Evolutionary conservation across 225 moss, liverwort and hornwort species (phyloP).

Genomic region (Straminergon stramineum): DNA sequence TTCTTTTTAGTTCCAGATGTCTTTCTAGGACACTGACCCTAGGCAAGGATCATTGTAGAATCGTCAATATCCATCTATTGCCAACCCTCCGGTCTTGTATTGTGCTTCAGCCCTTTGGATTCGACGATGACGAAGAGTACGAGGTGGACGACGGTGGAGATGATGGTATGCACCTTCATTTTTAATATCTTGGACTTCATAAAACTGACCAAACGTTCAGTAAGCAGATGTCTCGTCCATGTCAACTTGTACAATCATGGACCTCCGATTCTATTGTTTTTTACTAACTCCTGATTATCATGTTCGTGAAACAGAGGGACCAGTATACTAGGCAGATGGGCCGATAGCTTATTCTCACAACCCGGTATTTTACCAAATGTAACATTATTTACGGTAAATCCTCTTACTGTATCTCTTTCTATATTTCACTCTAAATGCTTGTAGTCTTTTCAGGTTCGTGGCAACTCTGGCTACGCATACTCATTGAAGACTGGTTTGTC

Average conservation of each 20-base stretch:
- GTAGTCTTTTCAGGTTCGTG: not conserved
- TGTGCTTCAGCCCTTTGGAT: constrained; percentile 37
- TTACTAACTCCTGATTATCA: not conserved
- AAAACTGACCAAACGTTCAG: not conserved
- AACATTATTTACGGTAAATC: not conserved
- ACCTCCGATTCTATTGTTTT: not conserved
- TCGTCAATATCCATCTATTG: not conserved
- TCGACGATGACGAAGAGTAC: constrained; percentile 51
- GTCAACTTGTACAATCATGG: not conserved
- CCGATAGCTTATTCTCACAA: not conserved
- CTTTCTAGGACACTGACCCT: not conserved
- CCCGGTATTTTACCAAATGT: not conserved
- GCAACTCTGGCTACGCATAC: not conserved
- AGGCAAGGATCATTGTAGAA: not conserved
- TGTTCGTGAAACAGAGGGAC: constrained; percentile 28
- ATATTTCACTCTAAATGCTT: not conserved
- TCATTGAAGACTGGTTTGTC: not conserved
- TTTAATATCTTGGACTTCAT: not conserved
- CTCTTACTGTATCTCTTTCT: not conserved
- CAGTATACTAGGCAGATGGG: constrained; percentile 1
- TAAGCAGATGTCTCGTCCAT: not conserved
- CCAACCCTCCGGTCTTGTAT: not conserved
- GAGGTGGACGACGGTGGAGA: constrained; percentile 51
- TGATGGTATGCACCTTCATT: constrained; percentile 27
- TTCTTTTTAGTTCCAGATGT: not conserved